Conservation (phyloP, 306 rosid species). For the Dryas alaskensis region DNA sequence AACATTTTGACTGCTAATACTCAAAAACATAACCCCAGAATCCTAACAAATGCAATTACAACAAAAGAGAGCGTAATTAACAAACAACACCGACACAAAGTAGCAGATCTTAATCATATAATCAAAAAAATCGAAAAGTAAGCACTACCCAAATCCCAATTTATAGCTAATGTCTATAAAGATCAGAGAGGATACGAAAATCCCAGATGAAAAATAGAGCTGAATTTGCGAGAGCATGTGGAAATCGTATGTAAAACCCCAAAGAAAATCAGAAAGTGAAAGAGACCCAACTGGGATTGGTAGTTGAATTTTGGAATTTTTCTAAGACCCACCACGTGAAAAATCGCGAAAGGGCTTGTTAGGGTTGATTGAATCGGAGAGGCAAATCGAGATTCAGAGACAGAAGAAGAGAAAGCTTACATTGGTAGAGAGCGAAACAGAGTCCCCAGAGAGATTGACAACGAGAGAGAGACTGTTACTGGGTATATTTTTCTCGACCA, state of each 20-base stretch:
- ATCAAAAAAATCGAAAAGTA: not conserved
- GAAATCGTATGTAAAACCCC: not conserved
- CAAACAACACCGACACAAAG: not conserved
- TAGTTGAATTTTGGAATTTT: not conserved
- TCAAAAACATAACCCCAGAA: not conserved
- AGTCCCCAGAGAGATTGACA: not conserved
- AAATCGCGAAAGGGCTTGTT: not conserved
- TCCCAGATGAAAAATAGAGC: not conserved
- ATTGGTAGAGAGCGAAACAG: slow-evolving; percentile 8
- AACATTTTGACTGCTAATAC: not conserved
- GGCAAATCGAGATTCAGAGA: slow-evolving; percentile 10
- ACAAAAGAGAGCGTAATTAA: not conserved
- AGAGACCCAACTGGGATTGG: slow-evolving; percentile 13
- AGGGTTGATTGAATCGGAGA: not conserved
- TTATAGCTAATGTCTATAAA: not conserved
- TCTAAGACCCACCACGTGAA: not conserved
- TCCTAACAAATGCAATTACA: not conserved
- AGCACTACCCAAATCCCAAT: not conserved
- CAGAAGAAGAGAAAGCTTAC: not conserved
- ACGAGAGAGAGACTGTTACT: not conserved
- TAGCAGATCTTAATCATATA: slow-evolving; percentile 11
- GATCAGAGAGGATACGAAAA: slow-evolving; percentile 1
- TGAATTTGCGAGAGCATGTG: not conserved
- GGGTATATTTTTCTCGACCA: not conserved
- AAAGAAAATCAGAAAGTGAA: not conserved